A percentile compares a stretch with the other conserved stretches of the same genome.
phyloP scores from a whole-genome alignment of 352 stramenopile species.

The Pythium folliculosum region DNA sequence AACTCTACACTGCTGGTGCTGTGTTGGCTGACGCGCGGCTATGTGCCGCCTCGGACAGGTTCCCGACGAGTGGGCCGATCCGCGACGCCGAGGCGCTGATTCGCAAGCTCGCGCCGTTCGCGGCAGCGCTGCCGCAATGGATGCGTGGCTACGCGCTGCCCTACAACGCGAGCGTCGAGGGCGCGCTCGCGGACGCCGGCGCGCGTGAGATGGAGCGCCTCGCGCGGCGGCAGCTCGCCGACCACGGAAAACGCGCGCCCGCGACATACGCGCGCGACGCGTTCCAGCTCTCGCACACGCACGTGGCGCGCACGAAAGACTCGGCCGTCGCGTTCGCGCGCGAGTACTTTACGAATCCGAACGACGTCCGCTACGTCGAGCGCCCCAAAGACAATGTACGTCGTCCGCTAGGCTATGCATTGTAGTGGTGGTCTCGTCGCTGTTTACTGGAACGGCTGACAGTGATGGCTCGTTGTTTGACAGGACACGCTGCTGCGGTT shows the following conservation, averaged over 20 bases:
- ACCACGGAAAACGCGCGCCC: slow-evolving; percentile 8
- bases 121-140: slow-evolving; percentile 44
- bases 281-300: slow-evolving; percentile 62
- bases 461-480: neutral
- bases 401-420: neutral
- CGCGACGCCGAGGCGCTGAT: slow-evolving; percentile 48
- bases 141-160: slow-evolving; percentile 56
- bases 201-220: slow-evolving; percentile 42
- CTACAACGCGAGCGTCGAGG: slow-evolving; percentile 54
- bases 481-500: slow-evolving; percentile 66
- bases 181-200: slow-evolving; percentile 39
- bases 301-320: slow-evolving; percentile 55
- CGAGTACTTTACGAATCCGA: slow-evolving; percentile 61
- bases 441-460: neutral
- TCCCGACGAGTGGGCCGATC: slow-evolving; percentile 54
- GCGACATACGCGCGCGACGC: slow-evolving; percentile 35
- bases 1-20: no score
- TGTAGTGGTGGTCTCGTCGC: neutral
- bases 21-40: no score
- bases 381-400: slow-evolving; percentile 50
- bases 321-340: slow-evolving; percentile 61
- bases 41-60: slow-evolving; percentile 25
- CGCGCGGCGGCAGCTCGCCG: slow-evolving; percentile 37
- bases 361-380: slow-evolving; percentile 50
- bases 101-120: slow-evolving; percentile 42